Percentiles rank a stretch among this genome's conserved stretches.
These are phyloP conservation scores for Cutaneotrichosporon cyanovorans DNA, from an alignment of 1,284 basidiomycete genomes.

Conservation along the genomic window DNA sequence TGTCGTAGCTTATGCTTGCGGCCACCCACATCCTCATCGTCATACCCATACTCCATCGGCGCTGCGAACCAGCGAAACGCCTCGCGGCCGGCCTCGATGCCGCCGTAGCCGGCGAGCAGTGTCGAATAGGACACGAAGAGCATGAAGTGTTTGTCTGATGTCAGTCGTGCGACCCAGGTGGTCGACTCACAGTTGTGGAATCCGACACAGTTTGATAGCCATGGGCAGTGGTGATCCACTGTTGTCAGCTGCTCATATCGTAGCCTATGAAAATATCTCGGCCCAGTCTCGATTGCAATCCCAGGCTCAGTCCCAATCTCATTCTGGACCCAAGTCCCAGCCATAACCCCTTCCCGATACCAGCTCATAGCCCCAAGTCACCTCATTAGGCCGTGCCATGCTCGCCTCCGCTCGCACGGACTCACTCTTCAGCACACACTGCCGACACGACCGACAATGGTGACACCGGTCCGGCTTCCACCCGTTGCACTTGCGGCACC, in stretches of 20 bases:
- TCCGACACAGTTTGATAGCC: slow-evolving; percentile 77
- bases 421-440: slow-evolving; percentile 80
- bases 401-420: no score
- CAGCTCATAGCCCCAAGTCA: no score
- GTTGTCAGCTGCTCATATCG: no score
- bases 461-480: slow-evolving; percentile 73
- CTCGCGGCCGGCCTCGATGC: slow-evolving; percentile 54
- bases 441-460: slow-evolving; percentile 67
- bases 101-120: slow-evolving; percentile 58
- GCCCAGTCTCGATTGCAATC: not conserved
- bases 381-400: no score
- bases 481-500: slow-evolving; percentile 42
- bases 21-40: slow-evolving; percentile 2
- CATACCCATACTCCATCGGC: slow-evolving; percentile 7
- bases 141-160: slow-evolving; percentile 63
- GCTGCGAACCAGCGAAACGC: slow-evolving; percentile 62
- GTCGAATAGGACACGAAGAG: slow-evolving; percentile 68
- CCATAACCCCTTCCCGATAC: no score
- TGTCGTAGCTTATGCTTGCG: slow-evolving; percentile 4
- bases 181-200: slow-evolving; percentile 57
- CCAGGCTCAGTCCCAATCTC: slow-evolving; percentile 20
- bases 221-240: slow-evolving; percentile 77
- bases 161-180: not conserved
- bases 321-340: not conserved
- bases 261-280: no score